Percentiles rank a stretch among this genome's conserved stretches.
Conservation (phyloP, 2,329 filamentous ascomycete genomes). For the Alternaria arborescens region DNA sequence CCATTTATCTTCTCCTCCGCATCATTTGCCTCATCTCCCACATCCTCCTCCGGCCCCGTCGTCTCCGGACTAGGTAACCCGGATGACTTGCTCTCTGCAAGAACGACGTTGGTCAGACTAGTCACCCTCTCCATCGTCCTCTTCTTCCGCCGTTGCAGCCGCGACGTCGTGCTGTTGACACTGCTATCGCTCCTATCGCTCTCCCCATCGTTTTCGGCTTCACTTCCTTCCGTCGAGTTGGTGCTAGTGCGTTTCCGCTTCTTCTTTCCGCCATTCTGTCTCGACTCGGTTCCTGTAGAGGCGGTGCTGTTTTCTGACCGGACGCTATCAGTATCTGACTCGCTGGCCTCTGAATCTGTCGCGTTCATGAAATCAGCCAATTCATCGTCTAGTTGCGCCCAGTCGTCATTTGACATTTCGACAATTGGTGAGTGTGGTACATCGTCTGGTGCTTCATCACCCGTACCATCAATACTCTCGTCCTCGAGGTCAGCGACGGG, state of each 20-base stretch:
- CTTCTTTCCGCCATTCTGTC: slow-evolving; percentile 29
- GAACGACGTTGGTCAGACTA: slow-evolving; percentile 56
- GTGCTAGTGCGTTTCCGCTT: slow-evolving; percentile 51
- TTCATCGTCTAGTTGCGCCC: slow-evolving; percentile 70
- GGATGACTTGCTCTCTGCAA: slow-evolving; percentile 47
- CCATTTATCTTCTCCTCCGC: slow-evolving; percentile 52
- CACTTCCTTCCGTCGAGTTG: slow-evolving; percentile 44
- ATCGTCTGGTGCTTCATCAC: slow-evolving; percentile 48
- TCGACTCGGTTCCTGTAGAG: slow-evolving; percentile 22
- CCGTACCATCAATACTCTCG: slow-evolving; percentile 52
- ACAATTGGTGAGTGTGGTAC: slow-evolving; percentile 34
- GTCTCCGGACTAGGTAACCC: slow-evolving; percentile 53
- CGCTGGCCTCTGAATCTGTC: slow-evolving; percentile 46
- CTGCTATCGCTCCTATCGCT: slow-evolving; percentile 54
- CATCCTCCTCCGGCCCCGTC: slow-evolving; percentile 51
- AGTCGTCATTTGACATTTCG: slow-evolving; percentile 47
- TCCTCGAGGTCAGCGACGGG: slow-evolving; percentile 55
- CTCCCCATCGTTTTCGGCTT: slow-evolving; percentile 46
- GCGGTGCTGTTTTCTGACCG: slow-evolving; percentile 41
- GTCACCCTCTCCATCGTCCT: slow-evolving; percentile 58
- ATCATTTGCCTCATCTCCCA: slow-evolving; percentile 54
- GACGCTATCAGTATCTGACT: slow-evolving; percentile 46
- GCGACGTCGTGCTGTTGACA: slow-evolving; percentile 46
- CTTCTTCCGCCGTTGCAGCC: slow-evolving; percentile 58
- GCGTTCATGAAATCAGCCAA: slow-evolving; percentile 75